Percentiles rank a stretch among this genome's conserved stretches.
Conservation (phyloP, 805 yeast species). For the Wickerhamiella sergipiensis region DNA sequence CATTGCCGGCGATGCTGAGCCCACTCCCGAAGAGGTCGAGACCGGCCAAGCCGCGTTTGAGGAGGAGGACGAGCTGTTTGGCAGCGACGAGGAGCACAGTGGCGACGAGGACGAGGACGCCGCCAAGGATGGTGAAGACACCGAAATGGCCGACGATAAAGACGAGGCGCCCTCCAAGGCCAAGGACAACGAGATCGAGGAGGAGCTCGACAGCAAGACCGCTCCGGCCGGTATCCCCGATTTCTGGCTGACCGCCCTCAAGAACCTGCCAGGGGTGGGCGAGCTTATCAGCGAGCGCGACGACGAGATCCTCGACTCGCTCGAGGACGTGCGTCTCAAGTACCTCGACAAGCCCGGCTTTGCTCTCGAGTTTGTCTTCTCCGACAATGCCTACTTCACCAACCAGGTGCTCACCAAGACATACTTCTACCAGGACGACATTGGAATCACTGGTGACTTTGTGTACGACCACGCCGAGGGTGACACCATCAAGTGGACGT, state of each 20-base stretch:
- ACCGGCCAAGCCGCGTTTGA: conserved; percentile 62
- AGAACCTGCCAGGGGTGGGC: conserved; percentile 65
- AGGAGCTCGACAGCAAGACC: conserved; percentile 26
- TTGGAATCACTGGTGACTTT: conserved; percentile 90
- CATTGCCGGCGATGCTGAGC: conserved; percentile 60
- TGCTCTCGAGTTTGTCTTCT: conserved; percentile 70
- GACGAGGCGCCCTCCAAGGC: conserved; percentile 32
- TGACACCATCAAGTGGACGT: conserved; percentile 67
- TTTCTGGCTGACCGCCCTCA: conserved; percentile 94
- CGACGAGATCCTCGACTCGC: conserved; percentile 58
- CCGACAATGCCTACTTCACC: conserved; percentile 59
- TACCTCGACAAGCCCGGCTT: conserved; percentile 79
- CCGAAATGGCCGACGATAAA: conserved; percentile 21
- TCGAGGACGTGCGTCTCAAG: conserved; percentile 61
- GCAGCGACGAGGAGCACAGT: conserved; percentile 31
- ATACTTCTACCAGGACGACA: conserved; percentile 84
- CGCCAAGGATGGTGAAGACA: conserved; percentile 22
- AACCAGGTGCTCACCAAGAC: conserved; percentile 66
- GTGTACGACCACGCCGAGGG: conserved; percentile 97
- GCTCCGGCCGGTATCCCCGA: conserved; percentile 66
- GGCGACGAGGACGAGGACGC: conserved; percentile 31
- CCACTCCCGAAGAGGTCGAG: conserved; percentile 62
- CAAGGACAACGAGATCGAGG: conserved; percentile 29
- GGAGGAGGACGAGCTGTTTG: conserved; percentile 33
- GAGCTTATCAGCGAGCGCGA: conserved; percentile 86